A percentile compares a stretch with the other conserved stretches of the same genome.
Conservation (phyloP, 352 stramenopile genomes). For the Phytophthora colocasiae region DNA sequence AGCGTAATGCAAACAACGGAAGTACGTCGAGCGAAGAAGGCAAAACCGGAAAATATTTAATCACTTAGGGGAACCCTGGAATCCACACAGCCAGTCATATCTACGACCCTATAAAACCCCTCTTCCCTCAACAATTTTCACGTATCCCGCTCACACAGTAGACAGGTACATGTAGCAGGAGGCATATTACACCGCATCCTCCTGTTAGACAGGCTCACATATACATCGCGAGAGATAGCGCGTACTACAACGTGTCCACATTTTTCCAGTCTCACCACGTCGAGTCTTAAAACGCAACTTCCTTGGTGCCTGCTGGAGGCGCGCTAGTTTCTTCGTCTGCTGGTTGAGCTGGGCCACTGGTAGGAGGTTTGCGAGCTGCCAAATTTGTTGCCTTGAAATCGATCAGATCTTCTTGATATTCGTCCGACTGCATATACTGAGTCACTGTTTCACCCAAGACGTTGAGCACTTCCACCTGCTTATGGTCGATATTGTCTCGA, state of each 20-base stretch:
- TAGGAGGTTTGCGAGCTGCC: slow-evolving; percentile 30
- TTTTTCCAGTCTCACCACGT: slow-evolving; percentile 23
- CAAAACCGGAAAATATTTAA: slow-evolving; percentile 48
- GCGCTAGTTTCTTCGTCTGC: slow-evolving; percentile 35
- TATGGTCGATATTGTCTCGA: slow-evolving; percentile 84
- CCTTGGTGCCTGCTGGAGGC: slow-evolving; percentile 54
- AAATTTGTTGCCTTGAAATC: slow-evolving; percentile 66
- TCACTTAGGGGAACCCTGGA: slow-evolving; percentile 34
- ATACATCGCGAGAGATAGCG: slow-evolving; percentile 30
- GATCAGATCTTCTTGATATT: slow-evolving; percentile 79
- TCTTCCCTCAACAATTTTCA: slow-evolving; percentile 29
- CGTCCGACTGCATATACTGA: slow-evolving; percentile 88
- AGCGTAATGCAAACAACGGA: background rate
- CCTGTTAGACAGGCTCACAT: slow-evolving; percentile 32
- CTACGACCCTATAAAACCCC: slow-evolving; percentile 17
- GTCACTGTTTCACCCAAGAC: slow-evolving; percentile 89
- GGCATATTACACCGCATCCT: slow-evolving; percentile 22
- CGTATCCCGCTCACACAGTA: slow-evolving; percentile 30
- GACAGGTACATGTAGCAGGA: slow-evolving; percentile 28
- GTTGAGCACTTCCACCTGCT: slow-evolving; percentile 86
- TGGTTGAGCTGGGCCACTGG: slow-evolving; percentile 21
- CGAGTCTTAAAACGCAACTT: slow-evolving; percentile 83
- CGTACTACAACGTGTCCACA: slow-evolving; percentile 14
- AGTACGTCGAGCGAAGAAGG: slow-evolving; percentile 19
- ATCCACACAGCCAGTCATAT: slow-evolving; percentile 28